phyloP scores from a whole-genome alignment of 2,329 filamentous ascomycete species.

The Huntiella moniliformis region DNA sequence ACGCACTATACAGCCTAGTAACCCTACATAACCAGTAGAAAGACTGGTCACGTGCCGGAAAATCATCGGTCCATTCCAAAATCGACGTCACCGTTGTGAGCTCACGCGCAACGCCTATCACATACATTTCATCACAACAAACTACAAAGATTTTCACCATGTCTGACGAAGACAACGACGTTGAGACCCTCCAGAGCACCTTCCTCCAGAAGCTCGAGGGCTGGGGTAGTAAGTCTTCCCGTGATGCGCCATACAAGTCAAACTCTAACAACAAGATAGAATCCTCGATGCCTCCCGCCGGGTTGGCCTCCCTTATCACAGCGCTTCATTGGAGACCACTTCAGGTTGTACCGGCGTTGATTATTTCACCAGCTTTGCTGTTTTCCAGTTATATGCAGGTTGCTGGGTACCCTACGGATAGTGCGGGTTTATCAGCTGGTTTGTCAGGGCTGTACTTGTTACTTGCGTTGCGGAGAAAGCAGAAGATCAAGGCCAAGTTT shows the following conservation, averaged over 20 bases:
- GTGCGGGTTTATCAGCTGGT: conserved; percentile 35
- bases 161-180: conserved; percentile 1
- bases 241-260: neutral
- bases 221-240: conserved; percentile 30
- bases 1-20: too few relatives aligned
- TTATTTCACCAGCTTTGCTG: conserved; percentile 32
- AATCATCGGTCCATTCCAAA: too few relatives aligned
- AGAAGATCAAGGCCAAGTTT: conserved; percentile 20
- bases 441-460: conserved; percentile 39
- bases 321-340: conserved; percentile 37
- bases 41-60: too few relatives aligned
- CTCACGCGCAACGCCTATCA: too few relatives aligned
- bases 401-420: conserved; percentile 37
- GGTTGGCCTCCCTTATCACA: conserved; percentile 36
- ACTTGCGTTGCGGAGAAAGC: conserved; percentile 31
- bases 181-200: conserved; percentile 11
- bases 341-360: conserved; percentile 28
- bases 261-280: conserved; percentile 19
- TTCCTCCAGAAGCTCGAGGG: conserved; percentile 21
- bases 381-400: conserved; percentile 41
- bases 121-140: too few relatives aligned
- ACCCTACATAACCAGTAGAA: too few relatives aligned
- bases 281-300: conserved; percentile 33
- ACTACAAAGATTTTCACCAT: neutral
- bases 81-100: too few relatives aligned